Evolutionary conservation across 192 early-diverging fungal species (phyloP).

Genomic region (Coemansia sp.): DNA sequence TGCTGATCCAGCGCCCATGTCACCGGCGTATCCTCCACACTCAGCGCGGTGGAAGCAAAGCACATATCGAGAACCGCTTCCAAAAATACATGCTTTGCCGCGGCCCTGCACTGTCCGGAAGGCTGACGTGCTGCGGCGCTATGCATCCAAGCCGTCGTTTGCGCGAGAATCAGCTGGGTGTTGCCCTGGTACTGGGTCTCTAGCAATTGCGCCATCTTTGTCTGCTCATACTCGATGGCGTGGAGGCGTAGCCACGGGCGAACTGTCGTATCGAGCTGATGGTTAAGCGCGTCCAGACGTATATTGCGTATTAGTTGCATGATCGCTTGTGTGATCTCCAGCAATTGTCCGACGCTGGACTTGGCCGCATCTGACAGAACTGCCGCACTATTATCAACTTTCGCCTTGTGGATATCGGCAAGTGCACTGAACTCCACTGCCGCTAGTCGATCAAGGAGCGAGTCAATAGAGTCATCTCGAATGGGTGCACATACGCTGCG

Average conservation of each 20-base stretch:
- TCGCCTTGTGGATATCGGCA: background rate
- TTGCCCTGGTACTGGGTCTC: background rate
- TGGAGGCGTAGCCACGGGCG: conserved; percentile 48
- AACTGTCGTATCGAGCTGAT: conserved; percentile 39
- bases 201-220: conserved; percentile 28
- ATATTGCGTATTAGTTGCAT: conserved; percentile 37
- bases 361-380: conserved; percentile 8
- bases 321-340: conserved; percentile 20
- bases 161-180: background rate
- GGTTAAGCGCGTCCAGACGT: conserved; percentile 42
- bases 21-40: conserved; percentile 9
- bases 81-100: conserved; percentile 30
- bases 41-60: conserved; percentile 22
- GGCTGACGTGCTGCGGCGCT: conserved; percentile 15
- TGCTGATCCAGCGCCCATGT: conserved; percentile 31
- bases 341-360: conserved; percentile 8
- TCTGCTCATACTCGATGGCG: conserved; percentile 42
- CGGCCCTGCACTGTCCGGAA: background rate
- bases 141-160: conserved; percentile 33
- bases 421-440: conserved; percentile 11
- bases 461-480: conserved; percentile 21
- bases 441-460: conserved; percentile 5
- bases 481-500: conserved; percentile 43
- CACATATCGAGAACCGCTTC: conserved; percentile 45
- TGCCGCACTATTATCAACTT: background rate